Percentiles rank a stretch among this genome's conserved stretches.
phyloP scores from a whole-genome alignment of 345 rosid genomes.

The Eucalyptus polyanthemos region DNA sequence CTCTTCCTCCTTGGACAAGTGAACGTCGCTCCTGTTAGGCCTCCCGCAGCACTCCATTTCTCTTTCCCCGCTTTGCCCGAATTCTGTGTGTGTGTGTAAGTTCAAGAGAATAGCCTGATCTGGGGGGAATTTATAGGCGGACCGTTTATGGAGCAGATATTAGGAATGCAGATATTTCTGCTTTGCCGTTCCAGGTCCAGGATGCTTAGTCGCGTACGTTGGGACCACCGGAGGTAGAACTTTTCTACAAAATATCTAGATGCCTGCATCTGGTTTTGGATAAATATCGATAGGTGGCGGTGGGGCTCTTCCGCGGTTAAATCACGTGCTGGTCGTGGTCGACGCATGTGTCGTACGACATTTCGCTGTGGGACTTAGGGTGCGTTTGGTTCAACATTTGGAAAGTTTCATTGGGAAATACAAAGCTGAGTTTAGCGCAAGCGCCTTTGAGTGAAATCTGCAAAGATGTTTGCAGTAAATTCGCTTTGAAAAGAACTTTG shows the following conservation, averaged over 20 bases:
- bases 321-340: background rate
- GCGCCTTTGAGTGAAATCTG: too few species aligned
- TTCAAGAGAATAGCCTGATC: background rate
- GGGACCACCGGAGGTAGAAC: background rate
- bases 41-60: slow-evolving; percentile 17
- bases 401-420: too few species aligned
- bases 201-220: background rate
- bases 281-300: background rate
- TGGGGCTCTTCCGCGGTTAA: background rate
- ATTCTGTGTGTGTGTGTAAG: background rate
- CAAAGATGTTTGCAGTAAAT: too few species aligned
- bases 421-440: too few species aligned
- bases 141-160: background rate
- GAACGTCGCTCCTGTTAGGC: slow-evolving; percentile 47
- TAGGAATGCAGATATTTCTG: background rate
- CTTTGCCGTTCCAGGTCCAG: background rate
- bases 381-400: too few species aligned
- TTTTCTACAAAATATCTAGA: background rate
- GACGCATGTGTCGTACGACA: background rate
- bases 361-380: background rate
- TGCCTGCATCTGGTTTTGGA: background rate
- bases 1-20: slow-evolving; percentile 33
- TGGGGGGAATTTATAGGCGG: background rate
- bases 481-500: too few species aligned
- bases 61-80: background rate